Base-by-base conservation (phyloP, 2,329 filamentous ascomycete species). In the Aspergillus fumigatiaffinis region DNA sequence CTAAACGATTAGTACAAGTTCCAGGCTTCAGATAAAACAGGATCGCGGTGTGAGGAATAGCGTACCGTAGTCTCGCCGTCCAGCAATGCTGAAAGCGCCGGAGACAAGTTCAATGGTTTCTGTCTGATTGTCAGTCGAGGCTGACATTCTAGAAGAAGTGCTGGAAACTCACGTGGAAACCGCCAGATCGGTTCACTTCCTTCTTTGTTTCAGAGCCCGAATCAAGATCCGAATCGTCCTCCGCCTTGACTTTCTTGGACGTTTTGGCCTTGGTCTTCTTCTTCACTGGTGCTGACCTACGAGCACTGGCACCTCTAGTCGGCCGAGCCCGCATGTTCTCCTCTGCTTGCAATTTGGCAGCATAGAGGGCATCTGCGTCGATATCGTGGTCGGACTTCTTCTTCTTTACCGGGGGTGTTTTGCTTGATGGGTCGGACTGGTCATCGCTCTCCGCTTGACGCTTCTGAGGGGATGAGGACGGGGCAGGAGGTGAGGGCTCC, bases 331-430 rank as follows among this genome's bases (percentile, higher is more conserved):
- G 80, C 63, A 85, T 82, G 74, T 97, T 96, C 77, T 97, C 91
- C 73, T 97, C 90, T 0, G 92, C 93, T 75, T 99, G 94, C 38
- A 99, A 81, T 72, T 89, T 86, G 17, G 92, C 92, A 1, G 94
- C 94, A 60, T 93, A 85, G 48, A 89, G 86, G 35, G 93, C 94
- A 74, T 99, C 94, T 32, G 90, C 88, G 62, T 96, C 91, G 63
- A 84, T 78, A 28, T 85, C 82, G 47, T 84, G 83, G 70, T 87
- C 87, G 56, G 79, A 74, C 66, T 81, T 83, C 64, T 76, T 77
- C 74, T 88, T 88, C 76, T 91, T 90, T 62, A 77, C 71, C 4
- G 77, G 79, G 6, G 75, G 72, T 4, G 70, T 67, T 52, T 67
- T 68, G 55, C 69, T 72, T 41, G 68, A 63, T 10, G 68, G 66